phyloP scores from a whole-genome alignment of 768 basidiomycete genomes.

The Hemileccinum impolitum region DNA sequence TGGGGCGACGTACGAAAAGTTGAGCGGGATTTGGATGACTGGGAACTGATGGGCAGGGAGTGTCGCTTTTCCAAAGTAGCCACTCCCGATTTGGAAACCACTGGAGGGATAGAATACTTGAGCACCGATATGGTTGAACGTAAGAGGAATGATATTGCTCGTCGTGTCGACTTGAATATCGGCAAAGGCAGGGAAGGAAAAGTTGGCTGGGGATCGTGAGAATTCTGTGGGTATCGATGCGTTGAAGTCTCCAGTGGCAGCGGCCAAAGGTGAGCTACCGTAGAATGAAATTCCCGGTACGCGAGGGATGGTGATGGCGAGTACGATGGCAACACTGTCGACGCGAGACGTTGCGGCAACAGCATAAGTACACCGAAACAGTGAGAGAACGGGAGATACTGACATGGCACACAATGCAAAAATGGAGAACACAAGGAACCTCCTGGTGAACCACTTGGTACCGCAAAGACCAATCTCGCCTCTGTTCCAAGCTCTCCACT shows the following conservation, averaged over 20 bases:
- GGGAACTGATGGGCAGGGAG: slow-evolving; percentile 66
- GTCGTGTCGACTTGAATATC: slow-evolving; percentile 74
- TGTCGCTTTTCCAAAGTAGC: slow-evolving; percentile 54
- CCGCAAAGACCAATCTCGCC: slow-evolving; percentile 81
- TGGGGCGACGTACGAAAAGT: slow-evolving; percentile 76
- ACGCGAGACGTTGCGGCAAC: not conserved
- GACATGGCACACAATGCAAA: slow-evolving; percentile 58
- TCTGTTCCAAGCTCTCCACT: slow-evolving; percentile 75
- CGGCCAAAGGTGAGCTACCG: slow-evolving; percentile 48
- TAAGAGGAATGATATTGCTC: slow-evolving; percentile 73
- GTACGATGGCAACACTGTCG: slow-evolving; percentile 57
- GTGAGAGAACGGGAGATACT: slow-evolving; percentile 23
- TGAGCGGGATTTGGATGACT: slow-evolving; percentile 69
- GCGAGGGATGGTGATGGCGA: slow-evolving; percentile 81
- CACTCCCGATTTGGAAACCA: slow-evolving; percentile 59
- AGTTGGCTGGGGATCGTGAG: slow-evolving; percentile 80
- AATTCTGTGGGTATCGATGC: slow-evolving; percentile 58
- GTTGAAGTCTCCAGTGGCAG: slow-evolving; percentile 59
- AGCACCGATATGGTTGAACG: slow-evolving; percentile 65
- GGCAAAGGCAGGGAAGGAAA: slow-evolving; percentile 79
- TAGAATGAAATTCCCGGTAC: slow-evolving; percentile 73
- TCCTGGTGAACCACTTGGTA: slow-evolving; percentile 65
- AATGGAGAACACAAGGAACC: slow-evolving; percentile 63
- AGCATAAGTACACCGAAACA: slow-evolving; percentile 4
- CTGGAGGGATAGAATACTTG: slow-evolving; percentile 69